Evolutionary conservation across 768 basidiomycete genomes (phyloP).

Genomic region (Trametes punicea): DNA sequence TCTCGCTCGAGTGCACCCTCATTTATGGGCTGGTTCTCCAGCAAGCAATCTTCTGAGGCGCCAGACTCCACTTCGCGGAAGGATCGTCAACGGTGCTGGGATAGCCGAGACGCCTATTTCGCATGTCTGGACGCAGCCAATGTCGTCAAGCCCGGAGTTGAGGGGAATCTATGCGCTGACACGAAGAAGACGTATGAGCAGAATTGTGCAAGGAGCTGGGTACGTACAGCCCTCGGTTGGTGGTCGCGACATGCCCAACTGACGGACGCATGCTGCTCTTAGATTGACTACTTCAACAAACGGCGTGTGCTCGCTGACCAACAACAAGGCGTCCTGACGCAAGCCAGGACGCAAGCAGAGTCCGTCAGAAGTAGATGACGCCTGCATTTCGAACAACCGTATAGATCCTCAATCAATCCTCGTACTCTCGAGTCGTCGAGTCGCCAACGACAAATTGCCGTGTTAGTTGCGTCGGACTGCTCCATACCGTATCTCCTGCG

Average conservation of each 20-base stretch:
- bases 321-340: conserved; percentile 67
- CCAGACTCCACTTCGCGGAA: conserved; percentile 46
- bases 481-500: neutral
- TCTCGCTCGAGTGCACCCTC: neutral
- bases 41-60: conserved; percentile 36
- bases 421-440: too few species aligned
- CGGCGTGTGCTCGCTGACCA: conserved; percentile 77
- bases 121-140: conserved; percentile 69
- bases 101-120: conserved; percentile 79
- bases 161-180: conserved; percentile 51
- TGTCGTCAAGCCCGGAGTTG: conserved; percentile 75
- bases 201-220: conserved; percentile 89
- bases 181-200: conserved; percentile 61
- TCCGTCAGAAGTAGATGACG: conserved; percentile 25
- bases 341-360: conserved; percentile 37
- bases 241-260: too few species aligned
- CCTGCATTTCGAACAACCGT: neutral
- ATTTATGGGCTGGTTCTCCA: conserved; percentile 37
- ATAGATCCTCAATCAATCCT: too few species aligned
- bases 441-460: neutral
- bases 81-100: conserved; percentile 84
- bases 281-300: conserved; percentile 97
- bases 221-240: conserved; percentile 41
- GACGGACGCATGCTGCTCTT: neutral
- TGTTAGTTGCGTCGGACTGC: neutral